phyloP scores from a whole-genome alignment of 768 basidiomycete species.

The Lactarius deliciosus region DNA sequence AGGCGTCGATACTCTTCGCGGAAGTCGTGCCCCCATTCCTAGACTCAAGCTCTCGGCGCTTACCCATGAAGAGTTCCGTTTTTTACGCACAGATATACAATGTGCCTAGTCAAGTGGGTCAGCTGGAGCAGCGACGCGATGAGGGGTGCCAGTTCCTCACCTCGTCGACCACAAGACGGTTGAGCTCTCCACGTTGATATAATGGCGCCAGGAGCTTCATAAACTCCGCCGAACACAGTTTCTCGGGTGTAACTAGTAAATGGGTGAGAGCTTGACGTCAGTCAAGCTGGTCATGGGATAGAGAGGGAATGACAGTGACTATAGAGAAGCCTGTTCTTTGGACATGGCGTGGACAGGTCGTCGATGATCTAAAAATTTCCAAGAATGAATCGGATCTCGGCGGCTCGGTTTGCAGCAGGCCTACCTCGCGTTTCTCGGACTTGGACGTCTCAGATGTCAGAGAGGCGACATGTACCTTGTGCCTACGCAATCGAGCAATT shows the following conservation, averaged over 20 bases:
- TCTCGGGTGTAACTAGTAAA: conserved; percentile 71
- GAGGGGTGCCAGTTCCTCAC: conserved; percentile 38
- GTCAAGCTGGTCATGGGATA: neutral
- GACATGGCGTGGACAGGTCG: conserved; percentile 60
- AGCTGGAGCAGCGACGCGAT: conserved; percentile 5
- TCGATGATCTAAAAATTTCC: conserved; percentile 49
- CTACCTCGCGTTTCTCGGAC: conserved; percentile 56
- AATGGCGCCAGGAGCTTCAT: conserved; percentile 48
- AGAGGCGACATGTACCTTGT: conserved; percentile 57
- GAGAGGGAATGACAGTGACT: conserved; percentile 43
- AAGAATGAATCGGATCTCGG: neutral
- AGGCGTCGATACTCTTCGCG: conserved; percentile 70
- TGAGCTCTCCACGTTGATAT: conserved; percentile 57
- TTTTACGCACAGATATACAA: conserved; percentile 68
- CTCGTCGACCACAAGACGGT: conserved; percentile 80
- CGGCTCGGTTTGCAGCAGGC: neutral
- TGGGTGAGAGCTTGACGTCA: neutral
- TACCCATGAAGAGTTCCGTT: neutral
- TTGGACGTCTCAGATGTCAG: conserved; percentile 64
- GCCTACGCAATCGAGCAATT: conserved; percentile 55
- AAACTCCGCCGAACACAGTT: conserved; percentile 57
- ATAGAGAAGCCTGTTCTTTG: conserved; percentile 64
- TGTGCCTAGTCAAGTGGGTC: conserved; percentile 53
- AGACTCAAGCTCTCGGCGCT: neutral
- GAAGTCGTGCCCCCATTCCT: conserved; percentile 89